A percentile compares a stretch with the other conserved stretches of the same genome.
These are phyloP conservation scores for Sclerotiophoma versabilis DNA, from an alignment of 2,329 filamentous ascomycete genomes.

Conservation along the genomic window DNA sequence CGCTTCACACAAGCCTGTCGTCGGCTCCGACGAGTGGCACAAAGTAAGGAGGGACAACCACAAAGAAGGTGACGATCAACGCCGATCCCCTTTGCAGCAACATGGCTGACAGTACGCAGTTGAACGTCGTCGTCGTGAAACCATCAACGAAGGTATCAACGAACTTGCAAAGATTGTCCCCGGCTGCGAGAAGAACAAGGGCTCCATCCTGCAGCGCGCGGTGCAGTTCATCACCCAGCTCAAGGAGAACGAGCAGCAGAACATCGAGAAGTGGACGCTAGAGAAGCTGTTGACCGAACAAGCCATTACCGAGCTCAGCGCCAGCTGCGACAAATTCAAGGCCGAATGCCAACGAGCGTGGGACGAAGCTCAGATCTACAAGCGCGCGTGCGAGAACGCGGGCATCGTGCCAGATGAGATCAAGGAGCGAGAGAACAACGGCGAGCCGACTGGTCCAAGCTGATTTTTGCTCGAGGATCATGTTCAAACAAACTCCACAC, in stretches of 20 bases:
- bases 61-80: constrained; percentile 79
- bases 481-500: background rate
- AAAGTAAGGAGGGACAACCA: constrained; percentile 97
- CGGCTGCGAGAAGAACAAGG: constrained; percentile 98
- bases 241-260: constrained; percentile 91
- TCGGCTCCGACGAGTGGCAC: constrained; percentile 98
- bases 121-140: constrained; percentile 93
- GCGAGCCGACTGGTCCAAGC: constrained; percentile 46
- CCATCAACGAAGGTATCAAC: constrained; percentile 98
- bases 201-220: constrained; percentile 90
- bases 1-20: constrained; percentile 72
- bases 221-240: constrained; percentile 94
- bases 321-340: constrained; percentile 87
- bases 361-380: constrained; percentile 80
- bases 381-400: constrained; percentile 56
- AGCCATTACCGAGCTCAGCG: constrained; percentile 85
- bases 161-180: constrained; percentile 97
- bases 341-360: constrained; percentile 79
- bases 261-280: constrained; percentile 92
- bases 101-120: constrained; percentile 62
- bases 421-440: constrained; percentile 50
- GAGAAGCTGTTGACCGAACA: constrained; percentile 91
- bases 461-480: constrained; percentile 15
- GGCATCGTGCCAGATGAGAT: constrained; percentile 51
- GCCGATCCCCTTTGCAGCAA: background rate